A percentile compares a stretch with the other conserved stretches of the same genome.
Conservation (phyloP, 1,284 basidiomycete genomes). For the Malassezia cuniculi region DNA sequence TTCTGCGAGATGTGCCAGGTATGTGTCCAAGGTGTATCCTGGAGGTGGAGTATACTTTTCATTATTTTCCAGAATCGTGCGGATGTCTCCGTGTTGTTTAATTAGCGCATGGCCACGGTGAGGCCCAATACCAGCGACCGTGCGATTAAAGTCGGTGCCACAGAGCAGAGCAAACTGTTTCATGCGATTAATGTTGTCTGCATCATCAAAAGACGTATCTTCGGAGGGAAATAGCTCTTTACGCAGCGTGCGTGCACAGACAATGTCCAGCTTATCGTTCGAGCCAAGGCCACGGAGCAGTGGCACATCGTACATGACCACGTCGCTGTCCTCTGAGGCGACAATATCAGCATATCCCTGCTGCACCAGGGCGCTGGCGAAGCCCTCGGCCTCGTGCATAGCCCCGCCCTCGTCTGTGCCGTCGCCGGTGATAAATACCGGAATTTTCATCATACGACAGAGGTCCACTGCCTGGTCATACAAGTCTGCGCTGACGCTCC, state of each 20-base stretch:
- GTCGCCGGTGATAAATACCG: conserved; percentile 37
- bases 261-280: conserved; percentile 18
- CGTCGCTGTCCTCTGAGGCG: conserved; percentile 44
- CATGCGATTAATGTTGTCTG: conserved; percentile 17
- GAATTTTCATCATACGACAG: conserved; percentile 25
- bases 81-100: conserved; percentile 24
- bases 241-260: conserved; percentile 23
- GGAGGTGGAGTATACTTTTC: conserved; percentile 26
- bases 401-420: conserved; percentile 23
- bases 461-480: conserved; percentile 29
- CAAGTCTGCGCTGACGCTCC: too few species aligned
- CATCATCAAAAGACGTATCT: too few species aligned
- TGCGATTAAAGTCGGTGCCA: conserved; percentile 43
- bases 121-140: conserved; percentile 31
- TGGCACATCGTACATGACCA: conserved; percentile 40
- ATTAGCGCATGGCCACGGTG: conserved; percentile 23
- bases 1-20: conserved; percentile 24
- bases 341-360: conserved; percentile 39
- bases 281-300: conserved; percentile 35
- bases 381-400: conserved; percentile 43
- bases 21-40: conserved; percentile 22
- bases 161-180: conserved; percentile 40
- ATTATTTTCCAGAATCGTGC: conserved; percentile 16
- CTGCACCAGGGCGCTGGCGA: conserved; percentile 35
- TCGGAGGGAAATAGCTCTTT: conserved; percentile 24